These are phyloP conservation scores for Entoloma clypeatum DNA, from an alignment of 1,284 basidiomycete species.

Conservation along the genomic window DNA sequence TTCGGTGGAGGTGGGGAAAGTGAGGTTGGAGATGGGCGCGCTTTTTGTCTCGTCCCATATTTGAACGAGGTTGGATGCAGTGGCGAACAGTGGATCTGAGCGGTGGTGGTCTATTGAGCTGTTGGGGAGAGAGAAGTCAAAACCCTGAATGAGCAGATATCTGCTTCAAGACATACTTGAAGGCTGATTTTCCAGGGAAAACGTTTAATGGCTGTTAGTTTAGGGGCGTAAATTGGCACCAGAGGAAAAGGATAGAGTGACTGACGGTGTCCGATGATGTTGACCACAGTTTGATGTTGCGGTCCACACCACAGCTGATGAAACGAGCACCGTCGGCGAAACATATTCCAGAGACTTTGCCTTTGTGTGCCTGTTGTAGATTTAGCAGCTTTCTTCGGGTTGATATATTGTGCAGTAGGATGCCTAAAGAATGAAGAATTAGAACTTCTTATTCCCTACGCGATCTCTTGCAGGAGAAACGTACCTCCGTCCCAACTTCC, in stretches of 20 bases:
- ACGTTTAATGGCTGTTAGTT: constrained; percentile 63
- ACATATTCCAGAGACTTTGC: constrained; percentile 86
- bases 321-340: constrained; percentile 69
- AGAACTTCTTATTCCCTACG: background rate
- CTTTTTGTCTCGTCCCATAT: constrained; percentile 97
- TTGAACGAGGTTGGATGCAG: constrained; percentile 90
- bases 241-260: background rate
- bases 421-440: constrained; percentile 45
- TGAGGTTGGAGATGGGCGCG: constrained; percentile 76
- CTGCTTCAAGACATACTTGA: constrained; percentile 60
- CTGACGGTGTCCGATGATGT: constrained; percentile 27
- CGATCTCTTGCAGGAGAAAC: constrained; percentile 28
- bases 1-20: constrained; percentile 81
- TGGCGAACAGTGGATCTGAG: constrained; percentile 85
- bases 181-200: constrained; percentile 80
- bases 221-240: constrained; percentile 9
- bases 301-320: constrained; percentile 90
- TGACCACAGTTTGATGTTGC: constrained; percentile 91
- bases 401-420: constrained; percentile 87
- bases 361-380: constrained; percentile 83
- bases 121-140: constrained; percentile 15
- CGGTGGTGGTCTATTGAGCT: constrained; percentile 95
- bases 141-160: background rate
- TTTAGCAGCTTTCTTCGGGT: constrained; percentile 64
- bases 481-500: constrained; percentile 94